Evolutionary conservation across 495 filamentous ascomycete genomes (phyloP).

Genomic region (Aspergillus carlsbadensis): DNA sequence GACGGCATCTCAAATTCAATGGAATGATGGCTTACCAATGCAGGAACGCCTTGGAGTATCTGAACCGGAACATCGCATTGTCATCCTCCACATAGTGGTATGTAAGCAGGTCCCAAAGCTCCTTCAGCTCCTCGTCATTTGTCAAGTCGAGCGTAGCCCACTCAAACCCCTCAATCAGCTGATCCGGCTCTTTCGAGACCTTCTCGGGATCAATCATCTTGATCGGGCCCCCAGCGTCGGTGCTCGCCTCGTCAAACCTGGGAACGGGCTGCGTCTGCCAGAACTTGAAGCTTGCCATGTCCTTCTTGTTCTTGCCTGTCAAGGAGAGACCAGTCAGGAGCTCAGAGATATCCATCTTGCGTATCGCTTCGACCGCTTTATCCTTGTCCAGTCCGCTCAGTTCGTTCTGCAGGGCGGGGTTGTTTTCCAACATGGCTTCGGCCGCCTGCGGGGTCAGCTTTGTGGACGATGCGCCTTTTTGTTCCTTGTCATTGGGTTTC

Average conservation of each 20-base stretch:
- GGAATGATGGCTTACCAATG: conserved; percentile 62
- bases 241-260: conserved; percentile 61
- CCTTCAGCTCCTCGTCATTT: conserved; percentile 64
- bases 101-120: conserved; percentile 84
- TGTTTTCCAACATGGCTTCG: conserved; percentile 46
- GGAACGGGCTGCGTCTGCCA: conserved; percentile 97
- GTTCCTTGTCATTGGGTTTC: conserved; percentile 27
- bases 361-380: conserved; percentile 61
- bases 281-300: conserved; percentile 96
- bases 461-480: conserved; percentile 17
- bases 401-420: conserved; percentile 51
- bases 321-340: conserved; percentile 75
- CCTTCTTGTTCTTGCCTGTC: conserved; percentile 84
- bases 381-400: conserved; percentile 44
- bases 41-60: conserved; percentile 84
- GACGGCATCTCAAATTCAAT: neutral
- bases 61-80: conserved; percentile 95
- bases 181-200: conserved; percentile 66
- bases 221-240: conserved; percentile 58
- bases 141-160: conserved; percentile 91
- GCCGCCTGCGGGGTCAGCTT: conserved; percentile 44
- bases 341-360: conserved; percentile 71
- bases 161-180: conserved; percentile 75
- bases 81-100: conserved; percentile 97
- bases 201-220: conserved; percentile 71